Conservation (phyloP, 371 early-diverging fungal genomes). For the Fennellomyces sp. region DNA sequence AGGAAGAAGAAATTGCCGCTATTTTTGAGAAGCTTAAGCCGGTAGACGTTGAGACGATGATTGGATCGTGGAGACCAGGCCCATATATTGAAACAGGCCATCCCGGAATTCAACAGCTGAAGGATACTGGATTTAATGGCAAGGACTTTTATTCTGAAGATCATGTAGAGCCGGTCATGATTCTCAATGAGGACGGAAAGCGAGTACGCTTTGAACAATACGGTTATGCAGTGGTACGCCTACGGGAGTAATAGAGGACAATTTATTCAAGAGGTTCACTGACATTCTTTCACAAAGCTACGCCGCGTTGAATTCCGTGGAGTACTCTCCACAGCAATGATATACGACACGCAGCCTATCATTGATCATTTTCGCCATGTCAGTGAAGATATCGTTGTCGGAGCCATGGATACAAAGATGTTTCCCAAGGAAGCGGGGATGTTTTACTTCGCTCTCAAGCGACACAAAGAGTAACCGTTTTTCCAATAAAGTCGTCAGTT, state of each 20-base stretch:
- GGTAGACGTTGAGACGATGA: not conserved
- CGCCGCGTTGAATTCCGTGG: not conserved
- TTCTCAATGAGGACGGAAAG: not conserved
- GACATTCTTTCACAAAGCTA: conserved; percentile 5
- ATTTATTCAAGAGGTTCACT: too few relatives aligned
- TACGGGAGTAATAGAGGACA: not conserved
- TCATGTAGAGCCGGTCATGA: not conserved
- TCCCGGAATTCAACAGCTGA: not conserved
- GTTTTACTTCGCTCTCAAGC: not conserved
- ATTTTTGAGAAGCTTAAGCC: conserved; percentile 8
- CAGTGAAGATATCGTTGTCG: not conserved
- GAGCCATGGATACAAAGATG: conserved; percentile 6
- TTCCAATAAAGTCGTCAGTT: too few relatives aligned
- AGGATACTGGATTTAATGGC: not conserved
- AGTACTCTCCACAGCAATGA: conserved; percentile 1
- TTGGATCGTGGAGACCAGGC: conserved; percentile 1
- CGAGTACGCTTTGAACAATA: not conserved
- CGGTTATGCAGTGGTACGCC: not conserved
- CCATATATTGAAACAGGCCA: conserved; percentile 6
- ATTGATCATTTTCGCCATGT: conserved; percentile 3
- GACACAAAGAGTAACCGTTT: not conserved
- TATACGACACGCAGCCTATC: conserved; percentile 8
- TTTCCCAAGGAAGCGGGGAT: not conserved
- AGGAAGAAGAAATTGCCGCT: conserved; percentile 3
- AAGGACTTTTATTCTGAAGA: not conserved